Percentiles rank a stretch among this genome's conserved stretches.
Evolutionary conservation across 768 basidiomycete genomes (phyloP).

Genomic region (Gloeophyllum trabeum): DNA sequence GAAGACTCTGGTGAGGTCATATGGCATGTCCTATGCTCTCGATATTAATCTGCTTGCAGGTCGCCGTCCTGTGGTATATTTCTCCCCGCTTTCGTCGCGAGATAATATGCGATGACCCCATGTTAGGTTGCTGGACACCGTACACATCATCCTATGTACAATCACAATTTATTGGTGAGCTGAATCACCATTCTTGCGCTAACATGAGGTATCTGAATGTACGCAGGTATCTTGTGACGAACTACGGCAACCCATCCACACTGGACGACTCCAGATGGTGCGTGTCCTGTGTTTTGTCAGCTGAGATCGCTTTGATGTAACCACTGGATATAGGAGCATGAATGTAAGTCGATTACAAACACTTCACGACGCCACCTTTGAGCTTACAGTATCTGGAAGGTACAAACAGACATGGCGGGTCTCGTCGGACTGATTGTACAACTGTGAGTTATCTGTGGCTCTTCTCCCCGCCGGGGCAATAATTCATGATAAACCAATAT

Average conservation of each 20-base stretch:
- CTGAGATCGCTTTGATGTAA: not conserved
- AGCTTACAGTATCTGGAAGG: no score
- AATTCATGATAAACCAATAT: not conserved
- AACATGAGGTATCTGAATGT: not conserved
- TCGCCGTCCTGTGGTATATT: slow-evolving; percentile 1
- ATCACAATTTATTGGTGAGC: slow-evolving; percentile 35
- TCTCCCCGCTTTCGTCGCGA: no score
- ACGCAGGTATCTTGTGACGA: slow-evolving; percentile 33
- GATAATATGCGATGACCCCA: not conserved
- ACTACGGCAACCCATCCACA: slow-evolving; percentile 26
- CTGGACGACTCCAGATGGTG: slow-evolving; percentile 30
- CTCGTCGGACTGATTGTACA: slow-evolving; percentile 38
- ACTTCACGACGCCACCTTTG: no score
- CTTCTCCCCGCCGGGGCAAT: not conserved
- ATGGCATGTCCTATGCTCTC: no score
- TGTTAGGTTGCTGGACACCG: slow-evolving; percentile 28
- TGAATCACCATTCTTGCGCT: not conserved
- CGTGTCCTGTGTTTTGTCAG: slow-evolving; percentile 4
- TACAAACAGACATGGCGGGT: slow-evolving; percentile 43
- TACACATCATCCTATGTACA: slow-evolving; percentile 32
- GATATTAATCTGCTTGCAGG: slow-evolving; percentile 3
- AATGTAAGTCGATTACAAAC: slow-evolving; percentile 10
- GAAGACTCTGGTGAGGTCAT: slow-evolving; percentile 25
- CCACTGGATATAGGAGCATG: slow-evolving; percentile 6
- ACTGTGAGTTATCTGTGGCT: slow-evolving; percentile 18